These are phyloP conservation scores for Lineolata rhizophorae DNA, from an alignment of 495 filamentous ascomycete species.

Conservation along the genomic window DNA sequence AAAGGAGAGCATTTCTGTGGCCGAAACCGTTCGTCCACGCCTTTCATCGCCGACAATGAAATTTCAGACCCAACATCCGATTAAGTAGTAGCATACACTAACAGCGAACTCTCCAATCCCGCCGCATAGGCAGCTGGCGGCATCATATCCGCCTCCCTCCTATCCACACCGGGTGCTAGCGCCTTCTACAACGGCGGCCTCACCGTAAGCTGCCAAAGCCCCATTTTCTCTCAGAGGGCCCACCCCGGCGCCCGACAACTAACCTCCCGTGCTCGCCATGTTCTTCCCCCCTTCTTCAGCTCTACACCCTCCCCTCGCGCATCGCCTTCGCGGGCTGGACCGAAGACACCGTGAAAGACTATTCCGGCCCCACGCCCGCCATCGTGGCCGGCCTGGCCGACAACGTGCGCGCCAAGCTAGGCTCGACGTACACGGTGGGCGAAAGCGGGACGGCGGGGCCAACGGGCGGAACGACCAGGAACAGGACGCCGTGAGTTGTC, in stretches of 20 bases:
- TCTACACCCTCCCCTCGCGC: constrained; percentile 39
- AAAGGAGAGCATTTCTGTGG: constrained; percentile 32
- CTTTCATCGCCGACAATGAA: no score
- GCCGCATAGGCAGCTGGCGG: constrained; percentile 32
- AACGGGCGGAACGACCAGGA: constrained; percentile 30
- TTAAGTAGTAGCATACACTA: no score
- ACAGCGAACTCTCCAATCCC: neutral
- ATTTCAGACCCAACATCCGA: constrained; percentile 1
- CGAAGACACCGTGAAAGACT: constrained; percentile 22
- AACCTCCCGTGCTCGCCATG: neutral
- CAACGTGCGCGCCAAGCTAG: constrained; percentile 27
- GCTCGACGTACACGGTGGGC: constrained; percentile 30
- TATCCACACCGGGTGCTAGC: constrained; percentile 32
- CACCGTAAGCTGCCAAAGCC: constrained; percentile 18
- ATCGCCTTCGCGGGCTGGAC: constrained; percentile 40
- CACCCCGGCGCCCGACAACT: neutral
- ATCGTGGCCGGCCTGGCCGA: constrained; percentile 32
- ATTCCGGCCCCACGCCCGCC: constrained; percentile 33
- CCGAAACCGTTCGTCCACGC: constrained; percentile 29
- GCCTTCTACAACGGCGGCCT: constrained; percentile 35
- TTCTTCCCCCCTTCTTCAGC: no score
- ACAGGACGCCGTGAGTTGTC: constrained; percentile 34
- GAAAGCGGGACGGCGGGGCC: constrained; percentile 44
- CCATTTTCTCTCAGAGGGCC: neutral
- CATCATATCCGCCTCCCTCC: constrained; percentile 31